Base-by-base conservation (phyloP, 495 filamentous ascomycete genomes). In the Jackrogersella multiformis region DNA sequence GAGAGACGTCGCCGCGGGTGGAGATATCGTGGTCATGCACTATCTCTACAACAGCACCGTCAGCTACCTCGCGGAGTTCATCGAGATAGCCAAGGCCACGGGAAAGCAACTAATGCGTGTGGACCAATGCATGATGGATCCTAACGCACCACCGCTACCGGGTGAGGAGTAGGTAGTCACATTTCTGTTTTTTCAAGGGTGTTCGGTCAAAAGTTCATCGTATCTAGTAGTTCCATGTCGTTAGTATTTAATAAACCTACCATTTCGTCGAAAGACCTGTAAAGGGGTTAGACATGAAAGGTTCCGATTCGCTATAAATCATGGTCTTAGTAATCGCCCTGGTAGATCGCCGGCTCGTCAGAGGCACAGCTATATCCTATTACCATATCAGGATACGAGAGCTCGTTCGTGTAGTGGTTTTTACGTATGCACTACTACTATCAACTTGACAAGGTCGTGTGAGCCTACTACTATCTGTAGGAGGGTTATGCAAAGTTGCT, bases 91-190 rank as follows among this genome's bases (percentile, higher is more conserved):
- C 32, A 92, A 89, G 79, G 78, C 69, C 6, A 85, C 81, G 1
- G 89, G 89, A 13, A 86, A 90, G 78, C 77, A 81, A 59, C 74
- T 93, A 56, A 92, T 93, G 90, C 80, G 90, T 16, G 86, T 93
- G 45, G 90, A 93, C 73, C 90, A 92, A 79, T 93, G 90, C 72
- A 74, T 93, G 81, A 83, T 85, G 79, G 90, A 92, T 76, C 87
- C 86, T 5, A 78, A 84, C 48, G 88, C 88, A 49, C 89, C 89
- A 16, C 78, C 87, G 15, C 62, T 91, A 69, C 70, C 63, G n/a
- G 63, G 58, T 10, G 68, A 66, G 45, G 21, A 66, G 13, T 32
- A 39, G 7, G 10, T 16, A 10, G 36, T 23, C 13, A 15, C 23
- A 21, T 45, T n/a, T n/a, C n/a, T n/a, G n/a, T n/a, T n/a, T n/a